A percentile compares a stretch with the other conserved stretches of the same genome.
Evolutionary conservation across 2,329 filamentous ascomycete genomes (phyloP).

Genomic region (Blastomyces parvus): DNA sequence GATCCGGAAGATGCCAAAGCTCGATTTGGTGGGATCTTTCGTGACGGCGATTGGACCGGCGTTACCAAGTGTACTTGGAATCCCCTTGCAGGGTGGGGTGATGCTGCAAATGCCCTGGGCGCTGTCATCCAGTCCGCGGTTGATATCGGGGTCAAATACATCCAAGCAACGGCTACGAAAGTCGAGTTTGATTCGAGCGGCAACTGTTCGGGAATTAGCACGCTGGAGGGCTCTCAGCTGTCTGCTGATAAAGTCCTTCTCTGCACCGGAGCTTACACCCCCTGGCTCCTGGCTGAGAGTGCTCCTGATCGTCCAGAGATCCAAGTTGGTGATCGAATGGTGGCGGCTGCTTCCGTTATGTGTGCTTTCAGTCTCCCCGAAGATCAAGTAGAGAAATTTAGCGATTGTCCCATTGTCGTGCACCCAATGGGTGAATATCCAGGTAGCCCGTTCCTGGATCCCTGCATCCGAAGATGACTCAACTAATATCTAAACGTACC

Average conservation of each 20-base stretch:
- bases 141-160: slow-evolving; percentile 48
- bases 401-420: slow-evolving; percentile 6
- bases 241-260: slow-evolving; percentile 18
- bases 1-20: slow-evolving; percentile 40
- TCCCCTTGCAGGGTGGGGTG: slow-evolving; percentile 50
- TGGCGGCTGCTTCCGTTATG: slow-evolving; percentile 28
- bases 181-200: slow-evolving; percentile 36
- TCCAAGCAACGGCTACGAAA: slow-evolving; percentile 35
- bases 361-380: slow-evolving; percentile 6
- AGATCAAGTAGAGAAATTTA: slow-evolving; percentile 9
- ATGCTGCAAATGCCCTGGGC: slow-evolving; percentile 46
- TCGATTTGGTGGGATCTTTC: slow-evolving; percentile 48
- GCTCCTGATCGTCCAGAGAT: slow-evolving; percentile 30
- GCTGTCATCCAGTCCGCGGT: slow-evolving; percentile 45
- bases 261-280: slow-evolving; percentile 20
- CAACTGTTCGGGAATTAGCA: slow-evolving; percentile 21
- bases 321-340: slow-evolving; percentile 39
- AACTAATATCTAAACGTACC: background rate
- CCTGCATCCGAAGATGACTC: background rate
- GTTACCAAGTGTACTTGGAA: slow-evolving; percentile 49
- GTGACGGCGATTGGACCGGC: slow-evolving; percentile 47
- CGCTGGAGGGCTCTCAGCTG: slow-evolving; percentile 14
- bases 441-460: slow-evolving; percentile 1
- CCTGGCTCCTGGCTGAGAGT: slow-evolving; percentile 31
- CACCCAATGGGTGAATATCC: slow-evolving; percentile 7